Base-by-base conservation (phyloP, 169 alveolate species). In the Plasmodium adleri region DNA sequence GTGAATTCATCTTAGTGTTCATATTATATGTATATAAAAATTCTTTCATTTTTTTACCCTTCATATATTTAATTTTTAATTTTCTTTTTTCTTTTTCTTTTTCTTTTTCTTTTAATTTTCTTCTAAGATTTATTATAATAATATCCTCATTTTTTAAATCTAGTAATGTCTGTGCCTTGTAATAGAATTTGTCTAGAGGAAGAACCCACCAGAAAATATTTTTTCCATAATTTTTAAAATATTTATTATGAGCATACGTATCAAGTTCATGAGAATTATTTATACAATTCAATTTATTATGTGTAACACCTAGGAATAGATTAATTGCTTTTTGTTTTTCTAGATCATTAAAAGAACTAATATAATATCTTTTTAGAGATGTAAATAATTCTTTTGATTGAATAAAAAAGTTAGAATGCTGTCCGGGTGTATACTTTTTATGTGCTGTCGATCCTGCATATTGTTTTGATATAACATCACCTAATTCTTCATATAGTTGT, bases 381-480 rank as follows among this genome's bases (percentile, higher is more conserved):
- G 97, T 94, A 43, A 94, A 64, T 39, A 94, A 75, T 62, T 94
- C 94, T 70, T 78, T 70, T 6, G 96, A 91, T 62, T 73, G 93
- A 71, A 88, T 91, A 50, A 89, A 83, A 76, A 89, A 58, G 6
- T 86, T 64, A 1, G 91, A 91, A 9, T 92, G 22, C 20, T 85
- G 88, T 8, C 70, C 68, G 0, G 95, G 93, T 1, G 92, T 94
- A 45, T 94, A 94, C 62, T 94, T 94, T 56, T 94, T 91, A 10
- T 92, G 93, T 13, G 96, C 95, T 17, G 74, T 93, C 2, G 96
- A 93, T 7, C 97, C 97, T 0, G 95, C 96, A 68, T 94, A 94
- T 66, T 94, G 97, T 78, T 94, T 74, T 0, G 97, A 59, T 56
- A 94, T 71, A 12, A 73, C 95, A 67, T 94, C 97, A 2, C 97